Conservation (phyloP, 768 basidiomycete species). For the Russula sp. region DNA sequence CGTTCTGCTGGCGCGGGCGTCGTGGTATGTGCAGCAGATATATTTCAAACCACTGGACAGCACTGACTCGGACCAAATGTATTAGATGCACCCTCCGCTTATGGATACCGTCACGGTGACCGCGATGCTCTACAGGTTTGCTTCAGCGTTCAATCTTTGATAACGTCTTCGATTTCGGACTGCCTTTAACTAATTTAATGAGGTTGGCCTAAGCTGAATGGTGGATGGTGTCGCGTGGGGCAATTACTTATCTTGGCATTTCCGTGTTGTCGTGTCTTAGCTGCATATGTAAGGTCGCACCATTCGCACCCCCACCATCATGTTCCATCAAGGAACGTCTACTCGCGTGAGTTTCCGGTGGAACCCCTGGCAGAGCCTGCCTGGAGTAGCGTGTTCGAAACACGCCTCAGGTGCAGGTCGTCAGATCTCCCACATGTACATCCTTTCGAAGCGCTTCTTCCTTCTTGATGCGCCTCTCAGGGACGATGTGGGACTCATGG, state of each 20-base stretch:
- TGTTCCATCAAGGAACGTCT: constrained; percentile 19
- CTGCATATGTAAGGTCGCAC: constrained; percentile 20
- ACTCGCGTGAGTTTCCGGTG: constrained; percentile 11
- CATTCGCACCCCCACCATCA: constrained; percentile 6
- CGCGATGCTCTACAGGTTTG: constrained; percentile 80
- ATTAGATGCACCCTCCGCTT: constrained; percentile 77
- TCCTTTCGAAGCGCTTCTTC: constrained; percentile 5
- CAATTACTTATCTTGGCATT: constrained; percentile 22
- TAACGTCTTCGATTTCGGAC: constrained; percentile 2
- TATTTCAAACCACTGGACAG: constrained; percentile 10
- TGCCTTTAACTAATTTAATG: constrained; percentile 17
- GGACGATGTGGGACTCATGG: constrained; percentile 5
- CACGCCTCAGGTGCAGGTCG: constrained; percentile 9
- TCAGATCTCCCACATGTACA: constrained; percentile 12
- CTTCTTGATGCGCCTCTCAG: constrained; percentile 9
- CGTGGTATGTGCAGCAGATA: constrained; percentile 44
- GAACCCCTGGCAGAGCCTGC: constrained; percentile 13
- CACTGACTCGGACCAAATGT: constrained; percentile 10
- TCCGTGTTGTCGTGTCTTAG: constrained; percentile 13
- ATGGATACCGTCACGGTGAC: constrained; percentile 86
- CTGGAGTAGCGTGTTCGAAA: constrained; percentile 17
- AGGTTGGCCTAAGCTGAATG: constrained; percentile 15
- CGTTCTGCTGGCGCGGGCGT: constrained; percentile 73
- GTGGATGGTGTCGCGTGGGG: constrained; percentile 16
- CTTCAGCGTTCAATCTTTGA: constrained; percentile 40